phyloP scores from a whole-genome alignment of 129 eudicot genomes.

The Erigeron canadensis region DNA sequence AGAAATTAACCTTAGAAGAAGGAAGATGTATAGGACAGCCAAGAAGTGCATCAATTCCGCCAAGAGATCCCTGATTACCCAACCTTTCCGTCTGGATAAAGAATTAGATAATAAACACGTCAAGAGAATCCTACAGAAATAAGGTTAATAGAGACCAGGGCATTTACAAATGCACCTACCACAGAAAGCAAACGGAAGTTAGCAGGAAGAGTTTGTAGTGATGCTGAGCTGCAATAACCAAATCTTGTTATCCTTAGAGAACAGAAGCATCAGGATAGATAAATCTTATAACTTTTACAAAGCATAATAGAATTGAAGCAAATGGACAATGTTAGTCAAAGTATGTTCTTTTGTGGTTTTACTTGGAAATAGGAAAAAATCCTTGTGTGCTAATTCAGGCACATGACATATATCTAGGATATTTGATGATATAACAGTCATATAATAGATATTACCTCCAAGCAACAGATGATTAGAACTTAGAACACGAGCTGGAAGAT shows the following conservation, averaged over 20 bases:
- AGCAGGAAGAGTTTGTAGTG: conserved; percentile 72
- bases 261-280: conserved; percentile 3
- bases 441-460: not conserved
- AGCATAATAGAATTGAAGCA: not conserved
- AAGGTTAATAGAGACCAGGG: not conserved
- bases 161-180: conserved; percentile 39
- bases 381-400: not conserved
- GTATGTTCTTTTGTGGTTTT: not conserved
- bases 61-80: conserved; percentile 79
- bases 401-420: not conserved
- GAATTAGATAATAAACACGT: conserved; percentile 16
- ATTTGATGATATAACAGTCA: not conserved
- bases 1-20: conserved; percentile 60
- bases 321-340: not conserved
- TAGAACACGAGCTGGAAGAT: not conserved
- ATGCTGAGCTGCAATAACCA: conserved; percentile 46
- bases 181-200: conserved; percentile 63
- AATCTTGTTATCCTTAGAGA: conserved; percentile 23
- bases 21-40: conserved; percentile 92
- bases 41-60: conserved; percentile 83
- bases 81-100: conserved; percentile 62
- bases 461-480: not conserved
- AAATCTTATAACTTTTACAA: not conserved
- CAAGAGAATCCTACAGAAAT: conserved; percentile 14
- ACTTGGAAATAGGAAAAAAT: not conserved